Evolutionary conservation across 768 basidiomycete species (phyloP), one percentile per base, ranked within the genome.

Genomic region (Boletus vinaceobasis): DNA sequence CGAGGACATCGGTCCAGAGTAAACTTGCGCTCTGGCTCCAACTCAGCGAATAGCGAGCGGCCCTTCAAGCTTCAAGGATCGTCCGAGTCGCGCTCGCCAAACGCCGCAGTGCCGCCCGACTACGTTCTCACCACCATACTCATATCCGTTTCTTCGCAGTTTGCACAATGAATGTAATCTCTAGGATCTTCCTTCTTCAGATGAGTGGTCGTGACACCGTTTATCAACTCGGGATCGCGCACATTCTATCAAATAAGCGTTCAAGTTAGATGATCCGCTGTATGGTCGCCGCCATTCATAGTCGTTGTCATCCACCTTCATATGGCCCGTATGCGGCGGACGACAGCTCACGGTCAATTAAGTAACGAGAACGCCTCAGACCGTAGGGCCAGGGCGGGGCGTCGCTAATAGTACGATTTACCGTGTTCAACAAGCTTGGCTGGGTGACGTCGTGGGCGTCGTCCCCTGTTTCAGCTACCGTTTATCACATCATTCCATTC

Each of bases 1-100:
- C 46, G 66, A 61, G 46, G 63, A 47, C 62, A 62, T 37, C 14
- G 3, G 31, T 17, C 47, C 27, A 49, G 23, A 27, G 8, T 38
- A 43, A 47, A 38, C 50, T n/a, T 7, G 49, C 8, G 7, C 26
- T 2, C 17, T 31, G 27, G 17, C 38, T 26, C 47, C 36, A 50
- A 35, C 48, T 27, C 40, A 55, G 26, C 32, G 31, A 36, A 15
- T 15, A 21, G n/a, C n/a, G 27, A 29, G 17, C 37, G 17, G 7
- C 23, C 44, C 21, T 10, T 37, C 36, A 33, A 33, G 31, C 19
- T 32, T 19, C 37, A 45, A 19, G 26, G 61, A 65, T 52, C 59
- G 50, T 45, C 52, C 23, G 23, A 23, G 23, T 23, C 23, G 23
- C 23, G 15, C 48, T 23, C 48, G 48, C 48, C 35, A 47, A 48